Evolutionary conservation across 2,329 filamentous ascomycete genomes (phyloP).

Genomic region (Ascochyta fabae): DNA sequence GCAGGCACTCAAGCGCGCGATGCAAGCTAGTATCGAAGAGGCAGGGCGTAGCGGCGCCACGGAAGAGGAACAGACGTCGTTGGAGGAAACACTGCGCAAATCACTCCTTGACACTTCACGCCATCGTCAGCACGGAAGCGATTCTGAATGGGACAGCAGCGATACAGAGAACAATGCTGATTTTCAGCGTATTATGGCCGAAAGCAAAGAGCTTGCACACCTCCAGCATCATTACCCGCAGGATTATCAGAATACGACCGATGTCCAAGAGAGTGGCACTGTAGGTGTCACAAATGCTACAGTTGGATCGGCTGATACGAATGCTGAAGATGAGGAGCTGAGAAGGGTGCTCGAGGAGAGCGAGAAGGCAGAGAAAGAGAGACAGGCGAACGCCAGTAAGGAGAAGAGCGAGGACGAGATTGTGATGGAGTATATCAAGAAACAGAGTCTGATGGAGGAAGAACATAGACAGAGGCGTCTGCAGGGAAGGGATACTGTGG

Average conservation of each 20-base stretch:
- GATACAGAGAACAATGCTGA: conserved; percentile 47
- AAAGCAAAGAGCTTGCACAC: conserved; percentile 40
- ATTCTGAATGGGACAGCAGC: conserved; percentile 38
- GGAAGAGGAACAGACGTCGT: conserved; percentile 47
- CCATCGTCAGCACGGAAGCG: conserved; percentile 23
- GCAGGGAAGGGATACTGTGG: conserved; percentile 10
- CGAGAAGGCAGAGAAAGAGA: conserved; percentile 40
- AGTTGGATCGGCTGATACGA: background rate
- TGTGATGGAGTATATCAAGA: conserved; percentile 77
- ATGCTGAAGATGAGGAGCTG: conserved; percentile 31
- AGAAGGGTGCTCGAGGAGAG: conserved; percentile 38
- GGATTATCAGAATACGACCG: conserved; percentile 23
- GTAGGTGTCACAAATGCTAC: conserved; percentile 7
- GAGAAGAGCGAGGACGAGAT: conserved; percentile 70
- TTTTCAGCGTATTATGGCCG: conserved; percentile 45
- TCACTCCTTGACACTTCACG: conserved; percentile 53
- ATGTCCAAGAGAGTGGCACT: conserved; percentile 13
- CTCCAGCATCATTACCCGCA: conserved; percentile 30
- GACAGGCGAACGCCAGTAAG: conserved; percentile 51
- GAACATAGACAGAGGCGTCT: conserved; percentile 20
- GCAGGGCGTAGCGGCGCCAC: conserved; percentile 43
- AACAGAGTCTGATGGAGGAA: conserved; percentile 73
- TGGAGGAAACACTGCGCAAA: conserved; percentile 54
- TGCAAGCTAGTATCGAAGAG: conserved; percentile 58
- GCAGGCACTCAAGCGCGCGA: conserved; percentile 57